Conservation (phyloP, 345 rosid genomes). For the Populus ilicifolia region DNA sequence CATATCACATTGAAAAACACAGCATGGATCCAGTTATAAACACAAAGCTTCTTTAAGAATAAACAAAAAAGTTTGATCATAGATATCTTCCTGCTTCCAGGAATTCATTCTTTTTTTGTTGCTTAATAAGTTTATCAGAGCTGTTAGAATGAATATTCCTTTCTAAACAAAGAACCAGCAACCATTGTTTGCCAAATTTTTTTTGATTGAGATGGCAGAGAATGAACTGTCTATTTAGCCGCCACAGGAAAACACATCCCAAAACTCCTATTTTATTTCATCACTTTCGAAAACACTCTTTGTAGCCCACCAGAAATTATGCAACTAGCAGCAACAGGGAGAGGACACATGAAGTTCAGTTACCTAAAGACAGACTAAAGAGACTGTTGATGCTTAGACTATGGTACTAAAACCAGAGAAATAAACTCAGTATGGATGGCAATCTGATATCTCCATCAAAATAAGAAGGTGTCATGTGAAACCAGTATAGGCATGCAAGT, state of each 20-base stretch:
- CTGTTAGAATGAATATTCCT: too few species aligned
- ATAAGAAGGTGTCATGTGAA: neutral
- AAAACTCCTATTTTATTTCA: neutral
- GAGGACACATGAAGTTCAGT: neutral
- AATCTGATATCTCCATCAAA: slow-evolving; percentile 8
- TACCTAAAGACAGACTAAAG: neutral
- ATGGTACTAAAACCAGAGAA: neutral
- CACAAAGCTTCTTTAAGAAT: too few species aligned
- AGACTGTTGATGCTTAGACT: neutral
- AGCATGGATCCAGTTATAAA: neutral
- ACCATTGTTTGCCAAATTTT: too few species aligned
- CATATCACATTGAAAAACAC: neutral
- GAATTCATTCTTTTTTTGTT: too few species aligned
- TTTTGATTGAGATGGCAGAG: neutral
- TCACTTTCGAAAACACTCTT: neutral
- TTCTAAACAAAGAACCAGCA: too few species aligned
- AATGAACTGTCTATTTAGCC: neutral
- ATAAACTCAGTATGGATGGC: neutral
- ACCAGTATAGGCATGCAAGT: slow-evolving; percentile 1
- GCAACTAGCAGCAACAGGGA: too few species aligned
- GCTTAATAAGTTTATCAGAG: neutral
- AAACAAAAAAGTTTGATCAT: neutral
- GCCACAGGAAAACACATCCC: neutral
- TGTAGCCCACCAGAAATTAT: neutral
- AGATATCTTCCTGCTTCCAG: neutral